Conservation (phyloP, 2,329 filamentous ascomycete species). For the Penicillium italicum region DNA sequence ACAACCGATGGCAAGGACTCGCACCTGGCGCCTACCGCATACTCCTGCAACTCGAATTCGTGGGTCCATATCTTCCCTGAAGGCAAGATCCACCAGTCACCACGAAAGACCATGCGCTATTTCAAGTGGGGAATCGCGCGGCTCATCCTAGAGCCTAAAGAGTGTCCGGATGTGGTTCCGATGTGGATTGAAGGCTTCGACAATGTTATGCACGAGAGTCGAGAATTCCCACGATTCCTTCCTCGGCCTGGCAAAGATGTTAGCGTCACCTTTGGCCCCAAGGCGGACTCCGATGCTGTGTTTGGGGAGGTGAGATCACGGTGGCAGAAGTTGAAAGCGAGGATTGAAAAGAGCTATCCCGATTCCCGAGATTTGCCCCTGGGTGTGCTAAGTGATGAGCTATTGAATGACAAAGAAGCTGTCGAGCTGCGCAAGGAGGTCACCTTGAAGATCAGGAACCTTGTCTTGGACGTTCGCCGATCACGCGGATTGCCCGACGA, state of each 20-base stretch:
- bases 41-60: constrained; percentile 63
- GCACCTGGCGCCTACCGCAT: constrained; percentile 69
- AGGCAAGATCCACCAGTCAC: constrained; percentile 86
- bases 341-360: constrained; percentile 47
- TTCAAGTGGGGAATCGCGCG: constrained; percentile 97
- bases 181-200: constrained; percentile 94
- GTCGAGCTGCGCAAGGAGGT: constrained; percentile 74
- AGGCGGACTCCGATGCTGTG: constrained; percentile 65
- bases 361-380: constrained; percentile 33
- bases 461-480: constrained; percentile 74
- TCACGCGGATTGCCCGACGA: constrained; percentile 73
- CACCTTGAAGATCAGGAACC: constrained; percentile 69
- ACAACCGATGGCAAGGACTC: constrained; percentile 41
- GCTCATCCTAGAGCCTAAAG: constrained; percentile 83
- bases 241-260: constrained; percentile 70
- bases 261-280: constrained; percentile 57
- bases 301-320: constrained; percentile 73
- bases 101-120: constrained; percentile 76
- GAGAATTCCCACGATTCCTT: constrained; percentile 73
- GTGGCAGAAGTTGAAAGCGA: constrained; percentile 66
- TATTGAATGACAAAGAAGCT: constrained; percentile 71
- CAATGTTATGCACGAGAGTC: constrained; percentile 79
- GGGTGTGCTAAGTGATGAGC: constrained; percentile 61
- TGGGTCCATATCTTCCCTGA: constrained; percentile 98
- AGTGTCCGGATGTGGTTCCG: constrained; percentile 81